phyloP scores from a whole-genome alignment of 176 grass and related monocot genomes.

The Tillandsia leiboldiana region DNA sequence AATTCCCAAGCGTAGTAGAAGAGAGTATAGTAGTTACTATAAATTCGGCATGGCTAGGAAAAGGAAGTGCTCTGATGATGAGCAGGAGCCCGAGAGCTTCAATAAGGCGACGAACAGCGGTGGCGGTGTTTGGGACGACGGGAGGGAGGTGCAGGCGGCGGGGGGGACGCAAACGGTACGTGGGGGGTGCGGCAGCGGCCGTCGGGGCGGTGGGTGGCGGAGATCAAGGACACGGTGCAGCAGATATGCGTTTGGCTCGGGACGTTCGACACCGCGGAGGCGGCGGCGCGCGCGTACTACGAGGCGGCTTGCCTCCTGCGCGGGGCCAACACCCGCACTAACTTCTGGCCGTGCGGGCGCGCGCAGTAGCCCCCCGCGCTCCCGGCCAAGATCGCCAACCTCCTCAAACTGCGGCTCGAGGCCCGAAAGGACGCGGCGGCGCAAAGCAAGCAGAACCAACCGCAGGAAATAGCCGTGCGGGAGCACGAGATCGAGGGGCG shows the following conservation, averaged over 20 bases:
- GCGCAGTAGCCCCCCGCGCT: neutral
- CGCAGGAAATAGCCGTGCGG: neutral
- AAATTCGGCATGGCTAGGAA: constrained; percentile 9
- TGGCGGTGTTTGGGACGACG: neutral
- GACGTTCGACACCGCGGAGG: constrained; percentile 21
- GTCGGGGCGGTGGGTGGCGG: constrained; percentile 16
- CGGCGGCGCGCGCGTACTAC: constrained; percentile 15
- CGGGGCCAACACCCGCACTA: constrained; percentile 19
- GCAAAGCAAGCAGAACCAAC: neutral
- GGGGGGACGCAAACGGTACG: constrained; percentile 9
- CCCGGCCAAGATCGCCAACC: constrained; percentile 8
- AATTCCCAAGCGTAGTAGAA: neutral
- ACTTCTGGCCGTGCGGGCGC: constrained; percentile 14
- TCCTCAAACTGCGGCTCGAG: constrained; percentile 11
- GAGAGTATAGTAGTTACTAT: neutral
- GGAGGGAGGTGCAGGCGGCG: too few species aligned
- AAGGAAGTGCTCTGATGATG: constrained; percentile 3
- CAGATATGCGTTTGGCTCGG: constrained; percentile 22
- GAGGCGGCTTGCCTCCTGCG: constrained; percentile 23
- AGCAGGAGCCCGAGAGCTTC: neutral
- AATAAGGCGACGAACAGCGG: neutral
- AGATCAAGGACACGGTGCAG: constrained; percentile 26
- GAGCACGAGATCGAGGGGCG: neutral
- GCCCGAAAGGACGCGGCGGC: constrained; percentile 5
- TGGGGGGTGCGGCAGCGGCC: constrained; percentile 16